Evolutionary conservation across 305 asterid species (phyloP).

Genomic region (Ilex paraguariensis): DNA sequence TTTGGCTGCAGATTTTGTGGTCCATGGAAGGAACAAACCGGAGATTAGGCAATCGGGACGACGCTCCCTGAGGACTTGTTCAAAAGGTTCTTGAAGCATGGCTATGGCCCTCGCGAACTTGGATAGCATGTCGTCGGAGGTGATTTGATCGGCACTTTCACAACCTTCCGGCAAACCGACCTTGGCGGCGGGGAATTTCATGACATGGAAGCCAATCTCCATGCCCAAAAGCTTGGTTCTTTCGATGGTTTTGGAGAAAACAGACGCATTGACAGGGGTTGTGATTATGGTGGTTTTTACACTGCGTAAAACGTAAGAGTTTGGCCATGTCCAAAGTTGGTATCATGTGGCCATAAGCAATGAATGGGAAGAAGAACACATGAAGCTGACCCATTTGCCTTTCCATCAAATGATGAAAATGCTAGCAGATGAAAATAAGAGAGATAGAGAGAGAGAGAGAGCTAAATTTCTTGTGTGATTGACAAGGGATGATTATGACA

Average conservation of each 20-base stretch:
- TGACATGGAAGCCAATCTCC: constrained; percentile 24
- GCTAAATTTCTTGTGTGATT: too few relatives aligned
- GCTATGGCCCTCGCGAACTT: constrained; percentile 10
- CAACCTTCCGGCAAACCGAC: constrained; percentile 27
- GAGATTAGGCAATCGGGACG: constrained; percentile 33
- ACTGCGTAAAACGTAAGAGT: constrained; percentile 47
- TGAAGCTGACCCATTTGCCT: constrained; percentile 29
- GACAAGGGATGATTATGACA: too few relatives aligned
- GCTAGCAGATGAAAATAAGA: too few relatives aligned
- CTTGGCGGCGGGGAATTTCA: constrained; percentile 33
- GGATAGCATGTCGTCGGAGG: constrained; percentile 10
- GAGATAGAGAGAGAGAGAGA: too few relatives aligned
- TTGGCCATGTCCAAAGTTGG: constrained; percentile 55
- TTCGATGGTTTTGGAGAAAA: constrained; percentile 30
- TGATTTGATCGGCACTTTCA: constrained; percentile 29
- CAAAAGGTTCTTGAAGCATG: constrained; percentile 27
- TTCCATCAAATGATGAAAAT: too few relatives aligned
- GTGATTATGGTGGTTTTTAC: constrained; percentile 47
- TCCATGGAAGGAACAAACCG: constrained; percentile 40
- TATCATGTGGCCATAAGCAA: constrained; percentile 60
- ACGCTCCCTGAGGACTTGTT: constrained; percentile 16
- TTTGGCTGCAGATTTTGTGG: constrained; percentile 30
- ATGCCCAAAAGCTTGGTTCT: constrained; percentile 27
- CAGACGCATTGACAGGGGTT: constrained; percentile 23
- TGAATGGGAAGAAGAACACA: constrained; percentile 33